phyloP scores from a whole-genome alignment of 2,329 filamentous ascomycete genomes.

The Colletotrichum sp. region DNA sequence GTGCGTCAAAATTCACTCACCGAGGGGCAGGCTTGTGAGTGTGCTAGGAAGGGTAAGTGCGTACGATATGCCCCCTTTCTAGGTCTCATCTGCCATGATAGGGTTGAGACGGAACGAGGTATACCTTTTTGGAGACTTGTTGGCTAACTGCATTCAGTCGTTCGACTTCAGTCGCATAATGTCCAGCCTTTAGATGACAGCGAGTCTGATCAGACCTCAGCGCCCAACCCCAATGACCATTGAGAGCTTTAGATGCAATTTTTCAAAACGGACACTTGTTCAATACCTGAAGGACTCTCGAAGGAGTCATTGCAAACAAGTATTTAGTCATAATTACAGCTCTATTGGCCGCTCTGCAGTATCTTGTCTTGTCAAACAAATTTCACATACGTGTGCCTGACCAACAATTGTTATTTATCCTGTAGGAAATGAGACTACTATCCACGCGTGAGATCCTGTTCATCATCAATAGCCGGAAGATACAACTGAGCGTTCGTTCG shows the following conservation, averaged over 20 bases:
- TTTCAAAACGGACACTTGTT: background rate
- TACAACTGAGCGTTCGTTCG: background rate
- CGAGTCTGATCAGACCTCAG: background rate
- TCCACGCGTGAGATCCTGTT: background rate
- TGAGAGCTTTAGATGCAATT: background rate
- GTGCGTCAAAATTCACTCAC: background rate
- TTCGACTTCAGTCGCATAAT: background rate
- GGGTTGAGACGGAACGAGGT: background rate
- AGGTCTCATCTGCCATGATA: background rate
- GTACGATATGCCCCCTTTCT: background rate
- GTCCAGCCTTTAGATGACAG: background rate
- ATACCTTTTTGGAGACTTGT: background rate
- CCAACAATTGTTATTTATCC: background rate
- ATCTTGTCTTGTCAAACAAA: background rate
- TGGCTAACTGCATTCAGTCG: background rate
- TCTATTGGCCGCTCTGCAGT: background rate
- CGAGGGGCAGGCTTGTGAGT: background rate
- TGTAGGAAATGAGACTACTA: background rate
- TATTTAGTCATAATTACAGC: background rate
- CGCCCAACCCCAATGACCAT: background rate
- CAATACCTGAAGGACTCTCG: background rate
- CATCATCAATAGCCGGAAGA: background rate
- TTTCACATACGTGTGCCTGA: background rate
- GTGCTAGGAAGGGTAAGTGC: background rate
- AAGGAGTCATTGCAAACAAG: background rate